Conservation (phyloP, 2,329 filamentous ascomycete species). For the Aspergillus ruber region DNA sequence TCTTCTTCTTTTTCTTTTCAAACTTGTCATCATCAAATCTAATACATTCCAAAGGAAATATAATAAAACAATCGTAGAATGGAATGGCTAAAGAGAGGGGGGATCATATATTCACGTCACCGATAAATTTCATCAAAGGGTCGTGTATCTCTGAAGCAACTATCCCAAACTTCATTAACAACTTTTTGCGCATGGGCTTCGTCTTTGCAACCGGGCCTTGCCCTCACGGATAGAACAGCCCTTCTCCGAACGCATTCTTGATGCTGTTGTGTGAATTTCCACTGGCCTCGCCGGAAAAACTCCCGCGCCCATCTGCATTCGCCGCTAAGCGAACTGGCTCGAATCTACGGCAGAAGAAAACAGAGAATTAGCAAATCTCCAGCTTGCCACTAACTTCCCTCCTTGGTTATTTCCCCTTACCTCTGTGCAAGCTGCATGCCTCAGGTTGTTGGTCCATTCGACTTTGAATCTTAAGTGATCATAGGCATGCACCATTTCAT, state of each 20-base stretch:
- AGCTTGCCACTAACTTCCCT: neutral
- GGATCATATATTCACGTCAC: slow-evolving; percentile 15
- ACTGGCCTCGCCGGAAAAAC: slow-evolving; percentile 77
- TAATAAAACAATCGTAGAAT: neutral
- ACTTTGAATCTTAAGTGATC: slow-evolving; percentile 90
- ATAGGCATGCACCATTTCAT: slow-evolving; percentile 98
- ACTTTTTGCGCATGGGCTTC: slow-evolving; percentile 79
- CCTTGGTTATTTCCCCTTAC: slow-evolving; percentile 41
- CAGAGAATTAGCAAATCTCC: slow-evolving; percentile 7
- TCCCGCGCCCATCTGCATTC: slow-evolving; percentile 89
- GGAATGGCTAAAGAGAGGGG: neutral
- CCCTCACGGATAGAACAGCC: slow-evolving; percentile 72
- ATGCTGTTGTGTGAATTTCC: slow-evolving; percentile 83
- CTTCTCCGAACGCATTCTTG: slow-evolving; percentile 83
- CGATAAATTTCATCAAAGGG: slow-evolving; percentile 97
- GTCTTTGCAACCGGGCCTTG: slow-evolving; percentile 73
- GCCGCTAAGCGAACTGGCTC: slow-evolving; percentile 84
- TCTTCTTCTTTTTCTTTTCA: neutral
- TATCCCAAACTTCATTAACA: slow-evolving; percentile 98
- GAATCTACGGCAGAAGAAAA: slow-evolving; percentile 54
- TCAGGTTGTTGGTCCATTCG: slow-evolving; percentile 70
- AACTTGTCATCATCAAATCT: neutral
- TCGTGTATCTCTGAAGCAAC: slow-evolving; percentile 86
- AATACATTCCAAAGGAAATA: neutral
- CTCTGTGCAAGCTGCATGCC: slow-evolving; percentile 91